Evolutionary conservation across 768 basidiomycete species (phyloP).

Genomic region (Agaricus sinodeliciosus): DNA sequence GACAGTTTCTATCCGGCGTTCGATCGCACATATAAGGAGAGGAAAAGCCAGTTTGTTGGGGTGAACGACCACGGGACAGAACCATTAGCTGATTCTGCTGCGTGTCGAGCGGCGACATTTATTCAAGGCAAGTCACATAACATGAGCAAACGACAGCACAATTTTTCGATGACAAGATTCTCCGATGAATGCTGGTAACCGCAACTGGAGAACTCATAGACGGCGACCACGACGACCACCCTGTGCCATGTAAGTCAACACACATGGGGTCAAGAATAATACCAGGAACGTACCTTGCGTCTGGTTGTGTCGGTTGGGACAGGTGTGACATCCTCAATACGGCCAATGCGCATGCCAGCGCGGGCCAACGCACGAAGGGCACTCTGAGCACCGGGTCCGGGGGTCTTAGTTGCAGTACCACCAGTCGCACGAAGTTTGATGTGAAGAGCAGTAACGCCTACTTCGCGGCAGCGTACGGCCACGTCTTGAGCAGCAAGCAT

Average conservation of each 20-base stretch:
- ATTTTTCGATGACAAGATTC: slow-evolving; percentile 1
- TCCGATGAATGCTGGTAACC: slow-evolving; percentile 13
- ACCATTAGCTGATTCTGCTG: slow-evolving; percentile 48
- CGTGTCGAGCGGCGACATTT: slow-evolving; percentile 85
- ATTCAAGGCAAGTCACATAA: slow-evolving; percentile 29
- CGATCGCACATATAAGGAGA: no score
- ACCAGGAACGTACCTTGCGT: slow-evolving; percentile 65
- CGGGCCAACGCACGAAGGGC: slow-evolving; percentile 97
- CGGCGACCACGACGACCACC: slow-evolving; percentile 99
- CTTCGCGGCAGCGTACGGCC: slow-evolving; percentile 93
- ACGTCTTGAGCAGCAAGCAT: slow-evolving; percentile 99
- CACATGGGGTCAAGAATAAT: not conserved
- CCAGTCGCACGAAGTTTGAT: slow-evolving; percentile 98
- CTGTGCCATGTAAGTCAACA: slow-evolving; percentile 28
- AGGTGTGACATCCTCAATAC: slow-evolving; percentile 98
- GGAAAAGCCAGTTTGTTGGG: slow-evolving; percentile 11
- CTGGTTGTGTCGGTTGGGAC: slow-evolving; percentile 96
- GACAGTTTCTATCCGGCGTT: no score
- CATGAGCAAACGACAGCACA: slow-evolving; percentile 16
- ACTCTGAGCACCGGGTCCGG: slow-evolving; percentile 97
- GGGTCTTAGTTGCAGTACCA: slow-evolving; percentile 98
- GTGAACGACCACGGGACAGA: slow-evolving; percentile 77
- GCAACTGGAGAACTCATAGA: slow-evolving; percentile 44
- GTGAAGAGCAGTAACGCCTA: slow-evolving; percentile 97
- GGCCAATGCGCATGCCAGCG: slow-evolving; percentile 95